Percentiles rank a stretch among this genome's conserved stretches.
Evolutionary conservation across 192 early-diverging fungal species (phyloP).

Genomic region (Rhizophagus sp.): DNA sequence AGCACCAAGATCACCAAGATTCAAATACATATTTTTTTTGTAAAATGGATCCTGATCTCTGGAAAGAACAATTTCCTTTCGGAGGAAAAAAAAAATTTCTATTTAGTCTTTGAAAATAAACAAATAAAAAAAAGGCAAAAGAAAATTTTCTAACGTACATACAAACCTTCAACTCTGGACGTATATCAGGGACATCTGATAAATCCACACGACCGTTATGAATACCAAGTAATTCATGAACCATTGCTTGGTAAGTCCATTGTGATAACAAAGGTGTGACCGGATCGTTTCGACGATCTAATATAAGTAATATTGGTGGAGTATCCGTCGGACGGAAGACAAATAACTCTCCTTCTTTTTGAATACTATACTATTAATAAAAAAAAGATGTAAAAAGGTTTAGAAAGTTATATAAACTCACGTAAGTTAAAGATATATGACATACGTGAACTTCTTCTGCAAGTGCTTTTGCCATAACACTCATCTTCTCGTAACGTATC

Average conservation of each 20-base stretch:
- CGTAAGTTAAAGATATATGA: not conserved
- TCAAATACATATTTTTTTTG: slow-evolving; percentile 85
- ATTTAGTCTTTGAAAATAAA: not conserved
- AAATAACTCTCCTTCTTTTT: slow-evolving; percentile 72
- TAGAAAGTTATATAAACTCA: not conserved
- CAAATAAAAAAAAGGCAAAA: not conserved
- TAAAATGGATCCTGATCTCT: slow-evolving; percentile 93
- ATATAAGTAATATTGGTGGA: slow-evolving; percentile 83
- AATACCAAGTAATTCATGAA: slow-evolving; percentile 94
- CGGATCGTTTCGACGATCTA: slow-evolving; percentile 95
- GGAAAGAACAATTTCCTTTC: slow-evolving; percentile 86
- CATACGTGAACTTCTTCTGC: slow-evolving; percentile 78
- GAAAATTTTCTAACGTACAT: slow-evolving; percentile 16
- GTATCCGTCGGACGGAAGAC: slow-evolving; percentile 79
- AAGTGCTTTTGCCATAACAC: slow-evolving; percentile 78
- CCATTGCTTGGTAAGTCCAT: slow-evolving; percentile 99
- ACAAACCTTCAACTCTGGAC: slow-evolving; percentile 76
- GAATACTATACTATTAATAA: slow-evolving; percentile 68
- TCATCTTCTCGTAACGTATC: slow-evolving; percentile 87
- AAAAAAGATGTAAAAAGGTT: not conserved
- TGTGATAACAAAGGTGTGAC: slow-evolving; percentile 92
- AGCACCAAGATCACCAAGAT: slow-evolving; percentile 92
- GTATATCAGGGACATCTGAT: slow-evolving; percentile 76
- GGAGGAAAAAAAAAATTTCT: not conserved
- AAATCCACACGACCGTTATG: slow-evolving; percentile 91